A percentile compares a stretch with the other conserved stretches of the same genome.
Conservation (phyloP, 2,329 filamentous ascomycete species). For the Exophiala mesophila region DNA sequence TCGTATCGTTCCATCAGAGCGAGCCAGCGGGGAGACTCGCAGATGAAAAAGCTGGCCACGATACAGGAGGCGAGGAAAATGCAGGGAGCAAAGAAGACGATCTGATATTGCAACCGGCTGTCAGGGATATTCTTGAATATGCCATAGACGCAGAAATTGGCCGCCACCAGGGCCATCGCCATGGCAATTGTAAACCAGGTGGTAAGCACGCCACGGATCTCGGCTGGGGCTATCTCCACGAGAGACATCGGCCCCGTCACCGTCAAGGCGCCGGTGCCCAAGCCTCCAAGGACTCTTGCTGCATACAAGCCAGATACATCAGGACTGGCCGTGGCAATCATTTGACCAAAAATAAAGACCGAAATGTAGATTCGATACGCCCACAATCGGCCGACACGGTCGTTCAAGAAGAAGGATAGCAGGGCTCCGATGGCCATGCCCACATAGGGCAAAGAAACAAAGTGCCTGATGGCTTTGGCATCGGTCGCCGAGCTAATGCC, state of each 20-base stretch:
- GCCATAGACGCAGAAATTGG: constrained; percentile 36
- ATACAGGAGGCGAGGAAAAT: constrained; percentile 31
- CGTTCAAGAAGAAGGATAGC: constrained; percentile 38
- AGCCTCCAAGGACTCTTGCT: constrained; percentile 35
- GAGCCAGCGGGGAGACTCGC: constrained; percentile 36
- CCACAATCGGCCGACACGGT: constrained; percentile 39
- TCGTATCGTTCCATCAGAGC: constrained; percentile 28
- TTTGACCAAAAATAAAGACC: constrained; percentile 27
- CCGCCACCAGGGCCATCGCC: constrained; percentile 31
- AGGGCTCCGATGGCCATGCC: constrained; percentile 30
- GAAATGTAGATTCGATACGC: constrained; percentile 36
- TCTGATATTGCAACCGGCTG: constrained; percentile 32
- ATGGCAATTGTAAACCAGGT: constrained; percentile 39
- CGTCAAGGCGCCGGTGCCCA: constrained; percentile 38
- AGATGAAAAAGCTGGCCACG: constrained; percentile 30
- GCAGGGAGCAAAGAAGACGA: constrained; percentile 30
- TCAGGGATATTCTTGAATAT: constrained; percentile 30
- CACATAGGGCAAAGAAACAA: constrained; percentile 37
- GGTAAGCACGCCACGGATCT: constrained; percentile 37
- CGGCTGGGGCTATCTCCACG: constrained; percentile 38
- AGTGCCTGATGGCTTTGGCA: constrained; percentile 31
- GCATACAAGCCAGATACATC: constrained; percentile 32
- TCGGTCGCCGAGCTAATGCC: constrained; percentile 30
- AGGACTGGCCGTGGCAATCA: constrained; percentile 22
- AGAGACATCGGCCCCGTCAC: constrained; percentile 38